Evolutionary conservation across 441 rosid species (phyloP).

Genomic region (Jatropha multifida): DNA sequence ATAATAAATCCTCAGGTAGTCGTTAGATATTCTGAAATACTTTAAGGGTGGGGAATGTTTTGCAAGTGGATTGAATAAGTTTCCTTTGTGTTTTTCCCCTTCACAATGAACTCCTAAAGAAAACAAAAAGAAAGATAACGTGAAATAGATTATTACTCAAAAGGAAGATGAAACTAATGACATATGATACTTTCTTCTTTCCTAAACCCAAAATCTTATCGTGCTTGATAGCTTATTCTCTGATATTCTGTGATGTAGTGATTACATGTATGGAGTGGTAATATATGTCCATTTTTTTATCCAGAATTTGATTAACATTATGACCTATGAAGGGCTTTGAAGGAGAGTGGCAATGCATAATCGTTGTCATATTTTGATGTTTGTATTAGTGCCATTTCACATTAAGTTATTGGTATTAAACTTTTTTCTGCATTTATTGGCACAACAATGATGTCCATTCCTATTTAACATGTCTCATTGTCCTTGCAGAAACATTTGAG

Average conservation of each 20-base stretch:
- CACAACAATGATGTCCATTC: background rate
- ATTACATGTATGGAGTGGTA: background rate
- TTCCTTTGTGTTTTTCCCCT: background rate
- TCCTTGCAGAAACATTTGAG: constrained; percentile 63
- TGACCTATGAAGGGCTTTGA: background rate
- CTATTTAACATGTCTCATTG: constrained; percentile 8
- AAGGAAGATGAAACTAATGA: background rate
- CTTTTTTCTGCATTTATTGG: constrained; percentile 8
- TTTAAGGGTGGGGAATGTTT: background rate
- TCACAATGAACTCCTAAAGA: background rate
- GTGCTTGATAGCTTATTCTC: background rate
- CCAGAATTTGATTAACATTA: background rate
- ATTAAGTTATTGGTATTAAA: constrained; percentile 4
- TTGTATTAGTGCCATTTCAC: background rate
- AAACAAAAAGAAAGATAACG: too few relatives aligned
- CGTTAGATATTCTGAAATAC: background rate
- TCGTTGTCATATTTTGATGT: background rate
- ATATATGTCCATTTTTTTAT: background rate
- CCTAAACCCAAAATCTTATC: background rate
- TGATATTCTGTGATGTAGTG: background rate
- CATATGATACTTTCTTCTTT: background rate
- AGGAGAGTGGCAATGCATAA: background rate
- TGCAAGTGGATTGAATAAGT: background rate
- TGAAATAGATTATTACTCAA: background rate
- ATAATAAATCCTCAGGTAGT: background rate